A percentile compares a stretch with the other conserved stretches of the same genome.
phyloP scores from a whole-genome alignment of 805 yeast species.

The Diddensiella caesifluorescens region DNA sequence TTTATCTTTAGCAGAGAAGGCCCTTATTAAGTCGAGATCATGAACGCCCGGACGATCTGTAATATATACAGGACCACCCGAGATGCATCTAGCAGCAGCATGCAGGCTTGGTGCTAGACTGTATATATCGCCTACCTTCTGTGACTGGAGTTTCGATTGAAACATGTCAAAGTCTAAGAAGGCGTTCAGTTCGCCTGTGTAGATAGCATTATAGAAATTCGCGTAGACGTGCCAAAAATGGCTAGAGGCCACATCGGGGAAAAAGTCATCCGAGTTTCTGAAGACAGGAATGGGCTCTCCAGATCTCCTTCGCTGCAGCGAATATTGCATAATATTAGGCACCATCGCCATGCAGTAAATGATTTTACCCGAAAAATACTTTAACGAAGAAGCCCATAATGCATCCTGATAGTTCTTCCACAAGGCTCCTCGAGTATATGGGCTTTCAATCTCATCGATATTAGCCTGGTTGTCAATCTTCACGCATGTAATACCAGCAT shows the following conservation, averaged over 20 bases:
- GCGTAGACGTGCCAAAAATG: conserved; percentile 31
- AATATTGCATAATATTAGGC: conserved; percentile 20
- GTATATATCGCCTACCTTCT: background rate
- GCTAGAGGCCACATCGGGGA: conserved; percentile 25
- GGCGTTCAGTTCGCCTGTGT: conserved; percentile 23
- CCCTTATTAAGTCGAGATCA: conserved; percentile 15
- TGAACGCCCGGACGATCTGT: conserved; percentile 24
- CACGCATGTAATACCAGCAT: conserved; percentile 25
- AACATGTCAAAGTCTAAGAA: conserved; percentile 32
- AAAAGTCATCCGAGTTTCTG: conserved; percentile 31
- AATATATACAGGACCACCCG: conserved; percentile 30
- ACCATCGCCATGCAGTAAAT: conserved; percentile 31
- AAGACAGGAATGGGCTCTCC: conserved; percentile 20
- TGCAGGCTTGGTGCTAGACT: conserved; percentile 20
- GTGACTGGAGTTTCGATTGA: conserved; percentile 20
- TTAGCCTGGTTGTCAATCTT: conserved; percentile 29
- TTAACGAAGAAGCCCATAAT: conserved; percentile 19
- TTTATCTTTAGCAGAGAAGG: background rate
- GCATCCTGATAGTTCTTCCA: conserved; percentile 26
- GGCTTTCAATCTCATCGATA: conserved; percentile 22
- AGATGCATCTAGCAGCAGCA: conserved; percentile 28
- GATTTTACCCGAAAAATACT: conserved; percentile 23
- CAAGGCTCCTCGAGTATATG: conserved; percentile 12
- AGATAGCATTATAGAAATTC: conserved; percentile 24
- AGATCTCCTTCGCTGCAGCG: conserved; percentile 8